Percentiles rank a stretch among this genome's conserved stretches.
Conservation (phyloP, 257 asterid genomes). For the Solanum chaucha region DNA sequence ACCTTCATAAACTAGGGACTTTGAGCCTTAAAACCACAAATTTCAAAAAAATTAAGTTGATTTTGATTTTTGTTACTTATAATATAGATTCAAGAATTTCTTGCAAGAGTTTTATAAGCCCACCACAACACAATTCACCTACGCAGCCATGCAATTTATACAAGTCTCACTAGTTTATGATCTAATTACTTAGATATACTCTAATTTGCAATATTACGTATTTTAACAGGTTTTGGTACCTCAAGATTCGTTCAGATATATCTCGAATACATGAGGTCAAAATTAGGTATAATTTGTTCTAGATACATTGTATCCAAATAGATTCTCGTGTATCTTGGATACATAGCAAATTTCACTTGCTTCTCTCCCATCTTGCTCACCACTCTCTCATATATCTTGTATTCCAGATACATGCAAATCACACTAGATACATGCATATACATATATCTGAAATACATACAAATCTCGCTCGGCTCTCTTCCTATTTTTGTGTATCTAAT, state of each 20-base stretch:
- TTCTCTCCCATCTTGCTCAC: not conserved
- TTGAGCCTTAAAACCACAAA: not conserved
- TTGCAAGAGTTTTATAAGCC: not conserved
- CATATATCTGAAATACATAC: no score
- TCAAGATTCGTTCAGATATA: not conserved
- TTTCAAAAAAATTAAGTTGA: not conserved
- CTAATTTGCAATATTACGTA: no score
- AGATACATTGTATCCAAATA: no score
- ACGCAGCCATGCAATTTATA: not conserved
- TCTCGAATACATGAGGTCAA: not conserved
- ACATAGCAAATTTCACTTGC: not conserved
- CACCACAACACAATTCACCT: not conserved
- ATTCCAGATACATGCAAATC: no score
- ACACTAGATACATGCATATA: rapidly evolving
- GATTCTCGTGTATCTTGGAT: not conserved
- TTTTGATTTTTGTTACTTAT: no score
- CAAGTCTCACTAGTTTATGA: not conserved
- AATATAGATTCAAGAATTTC: not conserved
- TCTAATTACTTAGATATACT: no score
- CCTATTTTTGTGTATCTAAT: no score
- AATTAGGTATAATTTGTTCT: no score
- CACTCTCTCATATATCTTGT: not conserved
- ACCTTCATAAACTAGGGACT: not conserved
- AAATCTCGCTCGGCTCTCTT: not conserved
- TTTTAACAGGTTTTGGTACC: not conserved